Evolutionary conservation across 2,329 filamentous ascomycete genomes (phyloP).

Genomic region (Dichotomopilus funicola): DNA sequence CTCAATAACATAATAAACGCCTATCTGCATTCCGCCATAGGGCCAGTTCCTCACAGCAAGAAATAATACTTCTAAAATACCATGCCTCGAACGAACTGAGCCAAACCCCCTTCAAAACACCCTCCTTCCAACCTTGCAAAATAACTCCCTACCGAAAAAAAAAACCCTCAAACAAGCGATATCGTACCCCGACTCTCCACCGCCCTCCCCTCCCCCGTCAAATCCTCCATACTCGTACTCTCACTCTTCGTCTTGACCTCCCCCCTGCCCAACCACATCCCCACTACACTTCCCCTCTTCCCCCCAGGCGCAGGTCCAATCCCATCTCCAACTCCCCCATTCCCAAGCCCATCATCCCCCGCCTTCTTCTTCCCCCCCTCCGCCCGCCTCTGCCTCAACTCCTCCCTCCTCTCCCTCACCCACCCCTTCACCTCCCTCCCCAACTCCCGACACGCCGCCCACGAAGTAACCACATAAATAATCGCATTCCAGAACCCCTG

Average conservation of each 20-base stretch:
- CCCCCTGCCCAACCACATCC: slow-evolving; percentile 21
- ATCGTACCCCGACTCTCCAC: slow-evolving; percentile 20
- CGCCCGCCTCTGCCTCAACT: slow-evolving; percentile 1
- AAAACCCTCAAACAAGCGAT: slow-evolving; percentile 3
- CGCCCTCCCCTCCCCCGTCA: slow-evolving; percentile 34
- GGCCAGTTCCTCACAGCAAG: too few relatives aligned
- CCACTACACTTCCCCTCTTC: background rate
- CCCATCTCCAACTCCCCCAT: background rate
- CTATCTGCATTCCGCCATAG: too few relatives aligned
- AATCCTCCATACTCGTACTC: slow-evolving; percentile 46
- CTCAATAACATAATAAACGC: too few relatives aligned
- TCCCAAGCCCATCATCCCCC: background rate
- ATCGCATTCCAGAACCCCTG: slow-evolving; percentile 81
- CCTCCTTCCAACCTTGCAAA: too few relatives aligned
- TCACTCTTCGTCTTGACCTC: slow-evolving; percentile 33
- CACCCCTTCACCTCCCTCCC: slow-evolving; percentile 17
- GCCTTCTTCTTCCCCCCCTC: slow-evolving; percentile 12
- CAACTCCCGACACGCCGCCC: slow-evolving; percentile 54
- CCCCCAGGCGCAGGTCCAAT: background rate
- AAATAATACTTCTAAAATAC: background rate
- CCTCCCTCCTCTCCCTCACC: slow-evolving; percentile 2
- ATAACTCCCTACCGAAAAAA: too few relatives aligned
- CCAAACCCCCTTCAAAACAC: background rate
- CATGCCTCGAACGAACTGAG: background rate
- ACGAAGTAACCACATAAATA: slow-evolving; percentile 67